These are phyloP conservation scores for Trametes meyenii DNA, from an alignment of 768 basidiomycete species.

Conservation along the genomic window DNA sequence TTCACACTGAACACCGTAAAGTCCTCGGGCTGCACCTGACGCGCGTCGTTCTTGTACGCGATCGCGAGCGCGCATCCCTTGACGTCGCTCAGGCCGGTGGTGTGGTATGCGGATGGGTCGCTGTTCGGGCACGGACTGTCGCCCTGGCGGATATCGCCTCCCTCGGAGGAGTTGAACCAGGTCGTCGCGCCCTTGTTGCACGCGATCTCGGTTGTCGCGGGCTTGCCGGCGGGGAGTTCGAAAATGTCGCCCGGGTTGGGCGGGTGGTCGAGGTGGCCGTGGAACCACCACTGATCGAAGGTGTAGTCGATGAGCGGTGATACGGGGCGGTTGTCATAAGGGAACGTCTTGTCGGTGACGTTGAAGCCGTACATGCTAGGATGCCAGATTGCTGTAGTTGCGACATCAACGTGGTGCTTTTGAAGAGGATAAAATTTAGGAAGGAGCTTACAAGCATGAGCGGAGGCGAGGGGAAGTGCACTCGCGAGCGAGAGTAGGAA, in stretches of 20 bases:
- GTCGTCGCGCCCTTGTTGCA: conserved; percentile 66
- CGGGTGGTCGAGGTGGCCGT: conserved; percentile 58
- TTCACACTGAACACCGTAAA: conserved; percentile 77
- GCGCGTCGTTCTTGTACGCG: conserved; percentile 69
- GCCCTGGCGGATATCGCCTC: conserved; percentile 55
- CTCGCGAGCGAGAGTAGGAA: conserved; percentile 16
- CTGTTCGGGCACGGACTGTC: conserved; percentile 59
- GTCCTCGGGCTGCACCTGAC: conserved; percentile 61
- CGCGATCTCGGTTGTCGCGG: conserved; percentile 54
- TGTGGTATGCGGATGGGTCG: conserved; percentile 52
- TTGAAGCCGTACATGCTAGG: conserved; percentile 72
- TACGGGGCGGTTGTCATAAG: conserved; percentile 68
- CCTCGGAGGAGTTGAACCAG: conserved; percentile 53
- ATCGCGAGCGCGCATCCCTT: conserved; percentile 73
- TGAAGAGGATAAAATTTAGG: not conserved
- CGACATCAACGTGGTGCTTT: not conserved
- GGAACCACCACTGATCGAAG: conserved; percentile 61
- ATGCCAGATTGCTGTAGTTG: conserved; percentile 49
- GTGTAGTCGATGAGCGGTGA: conserved; percentile 40
- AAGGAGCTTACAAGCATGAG: conserved; percentile 22
- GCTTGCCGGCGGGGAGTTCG: conserved; percentile 59
- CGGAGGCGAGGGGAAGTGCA: conserved; percentile 18
- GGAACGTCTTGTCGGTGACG: conserved; percentile 54
- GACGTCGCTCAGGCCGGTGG: conserved; percentile 53
- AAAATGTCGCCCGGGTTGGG: conserved; percentile 61